Evolutionary conservation across 192 early-diverging fungal genomes (phyloP), one percentile per base, ranked within the genome.

Genomic region (Mortierella claussenii): DNA sequence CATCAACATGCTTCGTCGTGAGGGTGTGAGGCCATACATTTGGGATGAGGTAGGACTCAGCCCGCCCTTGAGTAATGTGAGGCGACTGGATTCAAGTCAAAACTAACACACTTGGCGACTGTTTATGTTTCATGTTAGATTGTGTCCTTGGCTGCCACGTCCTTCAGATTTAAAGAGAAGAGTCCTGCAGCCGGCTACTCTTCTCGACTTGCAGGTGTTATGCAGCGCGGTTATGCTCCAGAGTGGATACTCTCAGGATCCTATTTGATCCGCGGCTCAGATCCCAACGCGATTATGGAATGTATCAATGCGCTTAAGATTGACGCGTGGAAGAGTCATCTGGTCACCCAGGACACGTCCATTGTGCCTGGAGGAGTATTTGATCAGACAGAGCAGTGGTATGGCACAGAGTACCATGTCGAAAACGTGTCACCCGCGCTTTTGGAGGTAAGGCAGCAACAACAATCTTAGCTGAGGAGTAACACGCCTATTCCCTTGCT

Each of bases 121-220:
- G 9, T 10, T 36, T 45, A 10, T 36, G 13, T 80, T 42, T 21
- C 20, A 36, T 43, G 57, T 3, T 49, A 80, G 80, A 66, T 69
- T 45, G 27, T 80, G 53, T 79, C 82, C 17, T 40, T 88, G 27
- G 75, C 84, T 21, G 69, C 84, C 1, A 76, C 85, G 5, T 75
- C 82, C 4, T 95, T 94, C 76, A 83, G 83, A 43, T 95, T 93
- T 74, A 86, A 89, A 76, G 91, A 94, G 68, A 94, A 94, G 82
- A 81, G 68, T 18, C 81, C 89, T 4, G 85, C 93, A 0, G 79
- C 91, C 3, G 80, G 79, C 32, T 92, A 90, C 61, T 80, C 85
- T 8, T 93, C 90, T 30, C 86, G 81, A 0, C 57, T 95, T 50
- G 91, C 94, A 27, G 89, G 83, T 47, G 60, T 86, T 18, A 91